These are phyloP conservation scores for Chlamydomonas incerta DNA, from an alignment of 139 green algal species.

Conservation along the genomic window DNA sequence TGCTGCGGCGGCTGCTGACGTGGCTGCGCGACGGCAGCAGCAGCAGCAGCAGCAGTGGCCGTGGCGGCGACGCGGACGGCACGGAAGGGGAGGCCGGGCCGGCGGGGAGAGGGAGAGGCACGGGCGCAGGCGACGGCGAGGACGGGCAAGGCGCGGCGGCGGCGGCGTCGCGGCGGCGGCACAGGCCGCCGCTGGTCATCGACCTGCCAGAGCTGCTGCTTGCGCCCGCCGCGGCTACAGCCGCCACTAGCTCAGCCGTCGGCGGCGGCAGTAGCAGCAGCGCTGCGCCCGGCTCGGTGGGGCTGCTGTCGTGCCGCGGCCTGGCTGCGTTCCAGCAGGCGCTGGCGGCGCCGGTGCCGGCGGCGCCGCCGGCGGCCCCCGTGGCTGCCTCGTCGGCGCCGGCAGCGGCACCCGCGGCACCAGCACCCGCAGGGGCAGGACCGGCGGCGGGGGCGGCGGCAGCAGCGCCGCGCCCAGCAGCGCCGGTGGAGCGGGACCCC, in stretches of 20 bases:
- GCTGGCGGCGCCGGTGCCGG: not conserved
- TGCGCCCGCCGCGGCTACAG: not conserved
- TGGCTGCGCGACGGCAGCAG: conserved; percentile 19
- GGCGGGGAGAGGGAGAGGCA: no score
- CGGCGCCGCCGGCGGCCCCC: not conserved
- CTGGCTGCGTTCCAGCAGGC: conserved; percentile 28
- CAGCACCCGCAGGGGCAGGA: no score
- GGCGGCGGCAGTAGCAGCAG: no score
- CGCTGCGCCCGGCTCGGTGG: no score
- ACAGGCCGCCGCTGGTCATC: not conserved
- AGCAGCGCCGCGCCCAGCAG: not conserved
- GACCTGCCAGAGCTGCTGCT: not conserved
- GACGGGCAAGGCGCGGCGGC: not conserved
- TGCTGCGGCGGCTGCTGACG: conserved; percentile 49
- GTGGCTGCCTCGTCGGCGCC: no score
- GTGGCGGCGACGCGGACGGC: not conserved
- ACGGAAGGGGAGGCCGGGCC: not conserved
- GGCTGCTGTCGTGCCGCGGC: conserved; percentile 12
- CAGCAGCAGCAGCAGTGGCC: not conserved
- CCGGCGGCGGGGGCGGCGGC: not conserved
- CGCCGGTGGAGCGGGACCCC: not conserved
- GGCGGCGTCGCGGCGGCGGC: not conserved
- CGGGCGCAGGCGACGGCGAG: not conserved
- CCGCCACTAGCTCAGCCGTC: no score
- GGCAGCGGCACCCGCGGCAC: not conserved